A percentile compares a stretch with the other conserved stretches of the same genome.
Evolutionary conservation across 192 early-diverging fungal genomes (phyloP).

Genomic region (Pilaira anomala): DNA sequence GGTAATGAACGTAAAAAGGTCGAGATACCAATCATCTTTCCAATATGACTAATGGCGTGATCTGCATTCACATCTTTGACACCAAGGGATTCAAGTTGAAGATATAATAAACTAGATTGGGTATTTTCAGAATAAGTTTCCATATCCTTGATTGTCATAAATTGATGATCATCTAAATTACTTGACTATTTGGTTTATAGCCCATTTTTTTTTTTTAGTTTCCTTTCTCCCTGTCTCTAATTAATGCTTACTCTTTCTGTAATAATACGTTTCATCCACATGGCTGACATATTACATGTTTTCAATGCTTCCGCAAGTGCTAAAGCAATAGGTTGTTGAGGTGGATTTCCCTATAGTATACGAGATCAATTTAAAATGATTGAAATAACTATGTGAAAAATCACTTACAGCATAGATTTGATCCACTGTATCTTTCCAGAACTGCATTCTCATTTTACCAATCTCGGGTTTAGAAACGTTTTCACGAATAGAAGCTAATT

Average conservation of each 20-base stretch:
- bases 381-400: no score
- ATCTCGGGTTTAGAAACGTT: conserved; percentile 61
- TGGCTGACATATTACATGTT: conserved; percentile 55
- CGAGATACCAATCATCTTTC: conserved; percentile 82
- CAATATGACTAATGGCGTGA: conserved; percentile 87
- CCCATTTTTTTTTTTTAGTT: background rate
- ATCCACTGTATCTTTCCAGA: conserved; percentile 86
- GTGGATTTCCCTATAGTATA: conserved; percentile 61
- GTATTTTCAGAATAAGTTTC: conserved; percentile 91
- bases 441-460: conserved; percentile 80
- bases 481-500: conserved; percentile 79
- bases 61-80: conserved; percentile 79
- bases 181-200: conserved; percentile 42
- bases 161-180: conserved; percentile 61
- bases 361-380: conserved; percentile 2
- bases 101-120: conserved; percentile 80
- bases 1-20: conserved; percentile 74
- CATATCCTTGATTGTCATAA: conserved; percentile 68
- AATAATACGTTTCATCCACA: conserved; percentile 81
- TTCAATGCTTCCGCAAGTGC: conserved; percentile 63
- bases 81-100: conserved; percentile 84
- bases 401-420: conserved; percentile 54
- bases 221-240: background rate
- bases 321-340: conserved; percentile 73
- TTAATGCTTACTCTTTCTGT: conserved; percentile 51